phyloP scores from a whole-genome alignment of 805 yeast genomes.

The Sugiyamaella valdiviana region DNA sequence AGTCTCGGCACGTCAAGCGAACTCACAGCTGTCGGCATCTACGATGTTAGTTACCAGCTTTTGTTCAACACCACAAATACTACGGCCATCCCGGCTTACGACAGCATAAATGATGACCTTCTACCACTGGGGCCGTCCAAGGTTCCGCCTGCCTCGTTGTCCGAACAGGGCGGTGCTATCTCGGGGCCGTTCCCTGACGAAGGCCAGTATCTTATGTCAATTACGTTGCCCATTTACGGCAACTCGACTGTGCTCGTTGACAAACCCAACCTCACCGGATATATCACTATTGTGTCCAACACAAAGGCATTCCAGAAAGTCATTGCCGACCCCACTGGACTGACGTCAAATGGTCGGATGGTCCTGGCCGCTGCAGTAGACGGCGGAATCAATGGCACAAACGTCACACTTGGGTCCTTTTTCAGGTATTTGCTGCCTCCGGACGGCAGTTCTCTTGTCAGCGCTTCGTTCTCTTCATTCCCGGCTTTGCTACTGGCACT shows the following conservation, averaged over 20 bases:
- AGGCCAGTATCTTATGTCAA: constrained; percentile 51
- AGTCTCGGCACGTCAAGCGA: constrained; percentile 55
- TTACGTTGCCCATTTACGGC: constrained; percentile 70
- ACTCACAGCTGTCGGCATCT: constrained; percentile 53
- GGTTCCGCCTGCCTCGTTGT: constrained; percentile 40
- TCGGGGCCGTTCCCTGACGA: constrained; percentile 59
- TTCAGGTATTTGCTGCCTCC: constrained; percentile 20
- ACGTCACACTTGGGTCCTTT: constrained; percentile 17
- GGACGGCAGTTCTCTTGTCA: constrained; percentile 29
- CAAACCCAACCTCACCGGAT: constrained; percentile 62
- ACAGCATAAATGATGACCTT: constrained; percentile 31
- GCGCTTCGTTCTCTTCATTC: constrained; percentile 17
- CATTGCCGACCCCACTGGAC: constrained; percentile 38
- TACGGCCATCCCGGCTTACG: constrained; percentile 24
- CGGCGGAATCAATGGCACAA: constrained; percentile 14
- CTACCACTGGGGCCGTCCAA: constrained; percentile 48
- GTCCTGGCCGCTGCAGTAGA: constrained; percentile 18
- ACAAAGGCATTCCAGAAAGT: constrained; percentile 41
- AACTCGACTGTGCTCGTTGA: constrained; percentile 61
- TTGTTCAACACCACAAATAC: constrained; percentile 32
- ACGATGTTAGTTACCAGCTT: constrained; percentile 50
- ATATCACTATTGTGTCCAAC: constrained; percentile 51
- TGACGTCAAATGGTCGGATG: constrained; percentile 29
- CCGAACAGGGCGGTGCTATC: constrained; percentile 43
- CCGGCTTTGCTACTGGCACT: constrained; percentile 32